Evolutionary conservation across 371 early-diverging fungal genomes (phyloP).

Genomic region (Mortierella sp.): DNA sequence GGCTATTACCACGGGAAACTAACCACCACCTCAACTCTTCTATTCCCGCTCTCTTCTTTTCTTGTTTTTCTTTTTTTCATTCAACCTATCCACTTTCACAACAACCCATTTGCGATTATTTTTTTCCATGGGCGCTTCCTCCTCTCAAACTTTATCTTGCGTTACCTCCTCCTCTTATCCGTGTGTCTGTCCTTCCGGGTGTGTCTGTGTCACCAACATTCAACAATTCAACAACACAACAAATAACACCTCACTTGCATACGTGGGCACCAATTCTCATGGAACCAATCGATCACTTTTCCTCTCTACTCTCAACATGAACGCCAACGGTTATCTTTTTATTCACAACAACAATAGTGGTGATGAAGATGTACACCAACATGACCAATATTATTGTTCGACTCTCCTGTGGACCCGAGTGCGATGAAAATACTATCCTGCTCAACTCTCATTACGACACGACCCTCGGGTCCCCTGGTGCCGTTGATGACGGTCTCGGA

Average conservation of each 20-base stretch:
- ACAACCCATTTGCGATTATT: constrained; percentile 1
- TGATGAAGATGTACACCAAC: constrained; percentile 76
- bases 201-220: constrained; percentile 11
- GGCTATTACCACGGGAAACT: neutral
- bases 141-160: neutral
- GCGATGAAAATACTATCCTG: constrained; percentile 76
- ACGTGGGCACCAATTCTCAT: constrained; percentile 7
- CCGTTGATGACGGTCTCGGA: constrained; percentile 80
- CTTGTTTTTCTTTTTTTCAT: neutral
- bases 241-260: neutral
- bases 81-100: neutral
- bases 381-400: constrained; percentile 83
- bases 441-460: constrained; percentile 84
- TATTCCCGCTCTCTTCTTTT: constrained; percentile 1
- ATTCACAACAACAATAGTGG: constrained; percentile 58
- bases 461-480: constrained; percentile 70
- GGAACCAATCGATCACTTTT: constrained; percentile 12
- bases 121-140: constrained; percentile 6
- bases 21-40: neutral
- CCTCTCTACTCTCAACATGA: constrained; percentile 8
- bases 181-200: neutral
- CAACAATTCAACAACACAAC: neutral
- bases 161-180: neutral
- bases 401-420: constrained; percentile 75
- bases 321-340: neutral